Evolutionary conservation across 129 eudicot species (phyloP).

Genomic region (Cynara cardunculus): DNA sequence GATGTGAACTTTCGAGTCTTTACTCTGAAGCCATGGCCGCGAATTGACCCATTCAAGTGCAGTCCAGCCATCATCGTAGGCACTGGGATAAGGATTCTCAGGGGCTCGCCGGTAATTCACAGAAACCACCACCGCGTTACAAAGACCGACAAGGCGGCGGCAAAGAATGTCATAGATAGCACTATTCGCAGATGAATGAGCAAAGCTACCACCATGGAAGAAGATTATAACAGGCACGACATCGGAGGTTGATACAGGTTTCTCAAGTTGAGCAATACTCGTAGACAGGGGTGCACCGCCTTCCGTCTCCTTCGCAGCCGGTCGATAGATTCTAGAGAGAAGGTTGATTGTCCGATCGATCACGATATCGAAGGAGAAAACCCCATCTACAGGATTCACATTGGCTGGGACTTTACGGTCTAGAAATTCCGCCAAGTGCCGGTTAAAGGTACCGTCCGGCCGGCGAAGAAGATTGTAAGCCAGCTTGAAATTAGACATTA

Average conservation of each 20-base stretch:
- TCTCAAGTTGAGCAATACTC: slow-evolving; percentile 27
- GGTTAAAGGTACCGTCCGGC: slow-evolving; percentile 57
- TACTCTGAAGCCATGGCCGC: slow-evolving; percentile 54
- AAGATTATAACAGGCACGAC: slow-evolving; percentile 58
- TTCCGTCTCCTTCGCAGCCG: slow-evolving; percentile 17
- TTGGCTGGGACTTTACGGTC: slow-evolving; percentile 71
- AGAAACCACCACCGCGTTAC: slow-evolving; percentile 56
- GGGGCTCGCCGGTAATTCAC: slow-evolving; percentile 64
- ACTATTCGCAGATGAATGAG: slow-evolving; percentile 64
- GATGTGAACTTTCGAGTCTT: slow-evolving; percentile 55
- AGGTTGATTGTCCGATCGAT: slow-evolving; percentile 53
- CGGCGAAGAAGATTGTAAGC: slow-evolving; percentile 61
- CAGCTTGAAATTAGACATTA: slow-evolving; percentile 61
- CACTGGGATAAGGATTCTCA: slow-evolving; percentile 56
- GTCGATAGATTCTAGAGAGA: slow-evolving; percentile 49
- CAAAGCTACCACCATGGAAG: slow-evolving; percentile 77
- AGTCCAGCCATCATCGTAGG: slow-evolving; percentile 67
- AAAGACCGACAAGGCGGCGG: slow-evolving; percentile 51
- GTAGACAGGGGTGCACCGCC: slow-evolving; percentile 11
- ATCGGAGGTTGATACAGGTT: slow-evolving; percentile 38
- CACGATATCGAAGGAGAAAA: slow-evolving; percentile 59
- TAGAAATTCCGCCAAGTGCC: slow-evolving; percentile 59
- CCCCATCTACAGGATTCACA: slow-evolving; percentile 66
- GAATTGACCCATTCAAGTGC: slow-evolving; percentile 57
- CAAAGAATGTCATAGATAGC: slow-evolving; percentile 63